Base-by-base conservation (phyloP, 177 flowering plant species). In the Tripterygium wilfordii region DNA sequence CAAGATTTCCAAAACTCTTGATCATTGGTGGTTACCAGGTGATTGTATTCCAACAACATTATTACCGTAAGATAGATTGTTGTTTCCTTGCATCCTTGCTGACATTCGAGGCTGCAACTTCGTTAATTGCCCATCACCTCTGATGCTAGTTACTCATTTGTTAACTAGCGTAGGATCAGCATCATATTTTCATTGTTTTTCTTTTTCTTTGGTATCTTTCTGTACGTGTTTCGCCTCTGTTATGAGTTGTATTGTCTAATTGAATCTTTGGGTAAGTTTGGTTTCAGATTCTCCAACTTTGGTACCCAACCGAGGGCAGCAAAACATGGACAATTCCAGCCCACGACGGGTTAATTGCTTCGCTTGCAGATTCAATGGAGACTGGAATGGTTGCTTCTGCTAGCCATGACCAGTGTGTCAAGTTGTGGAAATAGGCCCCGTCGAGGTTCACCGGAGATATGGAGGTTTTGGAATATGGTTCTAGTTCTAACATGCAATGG, bases 1-100 rank as follows among this genome's bases (percentile, higher is more conserved):
- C 69, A 8, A 51, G 47, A 15, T 55, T 45, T 51, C 20, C 47
- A 15, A 51, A 36, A 8, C 50, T 65, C 19, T 26, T 59, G 40
- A 48, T 56, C 13, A 36, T 59, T 33, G 64, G 64, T 26, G 53
- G 60, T 31, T 48, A 60, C 42, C 56, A 65, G 64, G 69, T 65
- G 55, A 41, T n/a, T n/a, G n/a, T n/a, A n/a, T n/a, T n/a, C n/a
- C n/a, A n/a, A n/a, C n/a, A n/a, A n/a, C n/a, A n/a, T n/a, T n/a
- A n/a, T n/a, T n/a, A n/a, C n/a, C n/a, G n/a, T n/a, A n/a, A n/a
- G n/a, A n/a, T n/a, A n/a, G n/a, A n/a, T n/a, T n/a, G n/a, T n/a
- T n/a, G n/a, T n/a, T n/a, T n/a, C n/a, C n/a, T n/a, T n/a, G n/a
- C n/a, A n/a, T n/a, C n/a, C n/a, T n/a, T n/a, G n/a, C n/a, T n/a